Base-by-base conservation (phyloP, 768 basidiomycete genomes). In the Russula emetica region DNA sequence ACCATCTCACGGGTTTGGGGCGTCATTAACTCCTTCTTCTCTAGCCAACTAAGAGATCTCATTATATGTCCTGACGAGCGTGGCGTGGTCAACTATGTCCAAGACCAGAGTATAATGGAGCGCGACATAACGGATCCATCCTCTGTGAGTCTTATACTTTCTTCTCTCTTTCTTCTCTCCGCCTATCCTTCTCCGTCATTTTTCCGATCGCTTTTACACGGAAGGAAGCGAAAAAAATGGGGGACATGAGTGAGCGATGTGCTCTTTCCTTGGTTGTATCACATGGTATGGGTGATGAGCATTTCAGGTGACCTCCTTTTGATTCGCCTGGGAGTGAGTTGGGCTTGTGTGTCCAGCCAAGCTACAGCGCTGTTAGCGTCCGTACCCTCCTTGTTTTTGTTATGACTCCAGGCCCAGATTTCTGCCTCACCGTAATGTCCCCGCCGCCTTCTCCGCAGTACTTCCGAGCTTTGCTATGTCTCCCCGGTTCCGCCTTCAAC, bases 31-130 rank as follows among this genome's bases (percentile, higher is more conserved):
- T 53, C 44, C 50, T 57, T 1, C 13, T 58, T 53, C 5, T 32
- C n/a, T n/a, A 89, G 88, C 30, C 90, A 93, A 75, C 77, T 93
- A 32, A 82, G 90, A 40, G 90, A 93, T 76, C 82, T 93, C 55
- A 74, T 92, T 55, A 82, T 88, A 63, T 90, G 88, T 72, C 90
- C 89, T 1, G 77, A 82, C 6, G 82, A 85, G 66, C 76, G 80
- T 14, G 87, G 88, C 2, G 71, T 85, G 6, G 80, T 90, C 42
- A 85, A 84, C 72, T 90, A 87, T 67, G 77, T 87, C 2, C 81
- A 81, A 28, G 72, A 72, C 10, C 70, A 73, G 40, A 77, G 79
- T 30, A 84, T 90, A 57, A 74, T 85, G 26, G 86, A 89, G 67
- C 85, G 85, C 58, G 80, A 88, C 71, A 71, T 88, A 10, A 72